These are phyloP conservation scores for Citrus cavaleriei DNA, from an alignment of 345 rosid genomes.

Conservation along the genomic window DNA sequence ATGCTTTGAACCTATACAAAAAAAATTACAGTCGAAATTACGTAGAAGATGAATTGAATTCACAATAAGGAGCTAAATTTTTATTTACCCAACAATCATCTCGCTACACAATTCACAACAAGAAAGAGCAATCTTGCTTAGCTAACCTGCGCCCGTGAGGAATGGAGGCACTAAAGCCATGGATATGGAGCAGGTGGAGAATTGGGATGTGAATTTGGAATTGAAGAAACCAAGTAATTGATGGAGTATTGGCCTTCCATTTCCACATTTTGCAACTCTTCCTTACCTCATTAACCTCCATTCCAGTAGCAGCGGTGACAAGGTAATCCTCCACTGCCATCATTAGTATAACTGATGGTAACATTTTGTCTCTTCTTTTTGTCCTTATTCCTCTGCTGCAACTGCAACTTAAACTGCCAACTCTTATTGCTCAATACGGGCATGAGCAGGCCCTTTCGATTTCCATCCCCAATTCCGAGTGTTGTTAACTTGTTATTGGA, in stretches of 20 bases:
- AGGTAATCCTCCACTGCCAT: not conserved
- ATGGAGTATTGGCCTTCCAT: conserved; percentile 69
- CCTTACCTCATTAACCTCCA: conserved; percentile 45
- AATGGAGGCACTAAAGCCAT: conserved; percentile 92
- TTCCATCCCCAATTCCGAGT: too few species aligned
- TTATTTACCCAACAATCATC: not conserved
- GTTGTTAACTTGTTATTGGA: too few species aligned
- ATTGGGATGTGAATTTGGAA: conserved; percentile 23
- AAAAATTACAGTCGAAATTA: too few species aligned
- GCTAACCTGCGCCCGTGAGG: conserved; percentile 85
- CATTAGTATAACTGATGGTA: not conserved
- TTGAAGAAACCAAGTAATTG: conserved; percentile 61
- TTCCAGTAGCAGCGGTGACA: too few species aligned
- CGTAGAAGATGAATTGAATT: too few species aligned
- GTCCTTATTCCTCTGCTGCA: not conserved
- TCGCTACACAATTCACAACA: not conserved
- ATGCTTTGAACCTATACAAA: not conserved
- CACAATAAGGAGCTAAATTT: too few species aligned
- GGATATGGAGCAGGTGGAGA: conserved; percentile 76
- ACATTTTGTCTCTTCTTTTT: not conserved
- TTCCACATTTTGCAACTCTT: conserved; percentile 53
- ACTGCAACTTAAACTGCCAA: not conserved
- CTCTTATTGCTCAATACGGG: not conserved
- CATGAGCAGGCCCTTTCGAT: too few species aligned
- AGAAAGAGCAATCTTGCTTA: not conserved